Base-by-base conservation (phyloP, 768 basidiomycete genomes). In the Pleurotus pulmonarius region DNA sequence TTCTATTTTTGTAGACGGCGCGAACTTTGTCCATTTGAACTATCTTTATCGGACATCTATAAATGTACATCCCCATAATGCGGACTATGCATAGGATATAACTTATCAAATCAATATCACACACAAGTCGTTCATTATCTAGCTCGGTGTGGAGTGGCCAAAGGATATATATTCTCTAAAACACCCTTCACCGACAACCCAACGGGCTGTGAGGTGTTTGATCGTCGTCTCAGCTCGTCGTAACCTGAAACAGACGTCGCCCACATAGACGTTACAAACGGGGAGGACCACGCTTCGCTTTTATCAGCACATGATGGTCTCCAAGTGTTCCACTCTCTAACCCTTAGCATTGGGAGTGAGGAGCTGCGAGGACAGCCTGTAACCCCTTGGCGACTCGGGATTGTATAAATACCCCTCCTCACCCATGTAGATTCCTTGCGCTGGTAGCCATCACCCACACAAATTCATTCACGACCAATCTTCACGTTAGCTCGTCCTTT, bases 1-100 rank as follows among this genome's bases (percentile, higher is more conserved):
- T 70, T 24, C 51, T 75, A 20, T 79, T 34, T 34, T 34, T 34
- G 29, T 34, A 34, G 29, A 34, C 8, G 9, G 29, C 8, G 29
- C 29, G 29, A 34, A 34, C 29, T 34, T 34, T 34, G 29, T 2
- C 43, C 16, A 39, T 22, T 55, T 55, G 18, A 51, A 48, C 22
- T 16, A 44, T 44, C n/a, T 44, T 44, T 44, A 44, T 44, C 41
- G 41, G n/a, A 44, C 41, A n/a, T 44, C n/a, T 44, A 44, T 44
- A 22, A n/a, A 16, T 44, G 20, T 44, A 44, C 41, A n/a, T 16
- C n/a, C 41, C 11, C n/a, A 16, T 44, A n/a, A 44, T 44, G 41
- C 9, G 20, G 41, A 44, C 29, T 34, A 34, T n/a, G 41, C 41
- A 44, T 44, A 44, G 41, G 41, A 44, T 22, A 22, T 22, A 22